These are phyloP conservation scores for Wickerhamomyces kurtzmanii DNA, from an alignment of 805 yeast species.

Conservation along the genomic window DNA sequence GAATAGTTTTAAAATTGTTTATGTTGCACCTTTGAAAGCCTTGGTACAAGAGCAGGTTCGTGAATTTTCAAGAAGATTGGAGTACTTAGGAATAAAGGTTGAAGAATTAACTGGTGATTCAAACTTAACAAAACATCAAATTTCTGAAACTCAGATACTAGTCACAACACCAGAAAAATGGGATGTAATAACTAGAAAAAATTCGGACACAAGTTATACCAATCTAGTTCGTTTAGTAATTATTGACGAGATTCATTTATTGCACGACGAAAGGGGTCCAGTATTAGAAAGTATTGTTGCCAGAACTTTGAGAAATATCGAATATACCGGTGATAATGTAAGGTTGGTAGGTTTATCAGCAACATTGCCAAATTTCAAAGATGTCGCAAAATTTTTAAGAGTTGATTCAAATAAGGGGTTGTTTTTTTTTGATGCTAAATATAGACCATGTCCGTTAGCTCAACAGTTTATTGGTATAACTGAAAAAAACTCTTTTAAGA, in stretches of 20 bases:
- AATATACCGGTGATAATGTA: constrained; percentile 35
- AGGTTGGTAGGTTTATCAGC: constrained; percentile 87
- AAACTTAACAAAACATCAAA: constrained; percentile 63
- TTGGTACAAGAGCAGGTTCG: constrained; percentile 91
- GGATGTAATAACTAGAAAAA: constrained; percentile 91
- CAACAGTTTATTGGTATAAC: constrained; percentile 86
- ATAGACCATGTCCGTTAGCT: constrained; percentile 85
- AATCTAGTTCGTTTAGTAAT: constrained; percentile 61
- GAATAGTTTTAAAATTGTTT: constrained; percentile 64
- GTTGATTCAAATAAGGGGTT: constrained; percentile 53
- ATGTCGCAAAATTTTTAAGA: constrained; percentile 73
- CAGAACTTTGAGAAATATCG: constrained; percentile 45
- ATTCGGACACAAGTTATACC: constrained; percentile 54
- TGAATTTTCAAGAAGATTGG: constrained; percentile 66
- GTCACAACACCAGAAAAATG: constrained; percentile 97
- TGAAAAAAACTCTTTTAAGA: constrained; percentile 71
- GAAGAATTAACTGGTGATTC: constrained; percentile 90
- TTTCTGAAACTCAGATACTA: constrained; percentile 67
- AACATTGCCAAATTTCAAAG: constrained; percentile 80
- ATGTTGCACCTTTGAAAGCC: constrained; percentile 90
- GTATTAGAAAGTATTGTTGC: constrained; percentile 84
- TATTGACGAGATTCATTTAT: constrained; percentile 85
- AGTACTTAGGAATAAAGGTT: constrained; percentile 57
- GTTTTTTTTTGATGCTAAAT: constrained; percentile 75
- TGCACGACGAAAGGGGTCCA: constrained; percentile 94